Evolutionary conservation across 2,329 filamentous ascomycete genomes (phyloP), one percentile per base, ranked within the genome.

Genomic region (Fusarium sp.): DNA sequence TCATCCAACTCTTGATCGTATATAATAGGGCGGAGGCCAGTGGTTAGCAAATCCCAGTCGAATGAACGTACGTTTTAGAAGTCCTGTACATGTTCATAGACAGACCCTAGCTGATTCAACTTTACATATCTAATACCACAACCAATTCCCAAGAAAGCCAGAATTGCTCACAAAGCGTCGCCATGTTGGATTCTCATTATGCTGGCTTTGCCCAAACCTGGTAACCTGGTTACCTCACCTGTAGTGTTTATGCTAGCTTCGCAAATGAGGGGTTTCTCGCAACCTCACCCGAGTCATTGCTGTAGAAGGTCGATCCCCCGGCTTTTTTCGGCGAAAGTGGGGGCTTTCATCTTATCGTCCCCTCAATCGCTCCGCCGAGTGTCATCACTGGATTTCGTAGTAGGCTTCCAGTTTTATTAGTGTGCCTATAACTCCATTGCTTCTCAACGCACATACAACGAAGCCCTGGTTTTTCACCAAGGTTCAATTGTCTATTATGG

Each of bases 301-400:
- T 26, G 17, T 3, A 20, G n/a, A 26, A 4, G 12, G 2, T 48
- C 14, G 20, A 32, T 11, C 28, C 24, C 14, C 36, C 63, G 65
- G 65, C 24, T 20, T 51, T 67, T 51, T 38, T 60, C 65, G 65
- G 65, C 38, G 28, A 68, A 68, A 68, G 65, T 20, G 65, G 65
- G 32, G 58, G 2, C 38, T 44, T 8, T 36, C 36, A 14, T 42
- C 39, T 28, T 61, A 41, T 61, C 65, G 14, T 36, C 53, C 47
- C 50, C 48, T 68, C 65, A 38, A 41, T n/a, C 6, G 58, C 24
- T 26, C 38, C 63, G 44, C 35, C 36, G 24, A 41, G 24, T 35
- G 63, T 26, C 28, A 26, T 15, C n/a, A 41, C 30, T 42, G 17
- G 15, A 41, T 5, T 28, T 7, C 2, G 4, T 22, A 8, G 28